Evolutionary conservation across 257 asterid genomes (phyloP).

Genomic region (Salvia splendens): DNA sequence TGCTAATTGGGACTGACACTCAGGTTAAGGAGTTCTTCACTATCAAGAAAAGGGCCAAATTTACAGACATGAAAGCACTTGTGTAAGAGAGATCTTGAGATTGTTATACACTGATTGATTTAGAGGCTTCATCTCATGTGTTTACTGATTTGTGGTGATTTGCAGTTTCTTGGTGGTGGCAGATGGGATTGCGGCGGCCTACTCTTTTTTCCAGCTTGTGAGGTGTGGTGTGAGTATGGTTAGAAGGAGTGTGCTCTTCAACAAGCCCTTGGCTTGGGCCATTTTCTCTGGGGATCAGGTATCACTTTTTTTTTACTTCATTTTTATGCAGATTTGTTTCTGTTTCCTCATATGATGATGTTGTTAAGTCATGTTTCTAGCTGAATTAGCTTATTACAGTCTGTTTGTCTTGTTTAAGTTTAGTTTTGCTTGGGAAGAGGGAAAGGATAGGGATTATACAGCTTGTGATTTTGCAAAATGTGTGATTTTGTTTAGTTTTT

Average conservation of each 20-base stretch:
- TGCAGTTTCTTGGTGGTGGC: conserved; percentile 83
- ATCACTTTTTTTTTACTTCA: not conserved
- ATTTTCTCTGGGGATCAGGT: conserved; percentile 99
- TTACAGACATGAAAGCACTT: conserved; percentile 90
- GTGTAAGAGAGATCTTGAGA: conserved; percentile 54
- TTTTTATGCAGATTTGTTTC: conserved; percentile 15
- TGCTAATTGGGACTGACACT: conserved; percentile 72
- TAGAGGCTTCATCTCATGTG: not conserved
- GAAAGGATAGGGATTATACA: not conserved
- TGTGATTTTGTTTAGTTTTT: conserved; percentile 6
- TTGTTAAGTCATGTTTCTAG: conserved; percentile 8
- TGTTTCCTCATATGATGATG: not conserved
- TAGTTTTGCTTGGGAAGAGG: not conserved
- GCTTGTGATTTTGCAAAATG: not conserved
- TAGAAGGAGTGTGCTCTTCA: conserved; percentile 82
- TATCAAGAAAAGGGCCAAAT: conserved; percentile 76
- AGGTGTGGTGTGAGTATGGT: conserved; percentile 82
- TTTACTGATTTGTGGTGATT: not conserved
- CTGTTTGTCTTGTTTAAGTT: not conserved
- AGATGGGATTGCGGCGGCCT: conserved; percentile 84
- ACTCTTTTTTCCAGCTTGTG: conserved; percentile 71
- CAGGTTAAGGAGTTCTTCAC: conserved; percentile 85
- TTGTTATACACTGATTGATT: not conserved
- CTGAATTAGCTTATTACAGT: conserved; percentile 4
- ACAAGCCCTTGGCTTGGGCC: conserved; percentile 94